phyloP scores from a whole-genome alignment of 208 protist genomes.

The Trypanosoma brucei region DNA sequence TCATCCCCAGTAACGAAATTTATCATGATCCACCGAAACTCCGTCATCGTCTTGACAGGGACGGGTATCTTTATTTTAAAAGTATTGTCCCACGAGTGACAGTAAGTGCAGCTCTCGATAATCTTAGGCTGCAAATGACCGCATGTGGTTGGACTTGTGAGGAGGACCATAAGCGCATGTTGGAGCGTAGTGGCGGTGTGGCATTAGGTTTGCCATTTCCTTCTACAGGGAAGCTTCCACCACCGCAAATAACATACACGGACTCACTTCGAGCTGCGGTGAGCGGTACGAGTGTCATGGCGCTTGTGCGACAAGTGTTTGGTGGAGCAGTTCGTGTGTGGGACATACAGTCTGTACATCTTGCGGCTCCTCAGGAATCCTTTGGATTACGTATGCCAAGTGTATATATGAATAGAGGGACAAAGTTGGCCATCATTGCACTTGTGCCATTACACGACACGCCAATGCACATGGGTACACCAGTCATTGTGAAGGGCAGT shows the following conservation, averaged over 20 bases:
- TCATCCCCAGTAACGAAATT: slow-evolving; percentile 81
- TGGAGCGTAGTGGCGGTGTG: slow-evolving; percentile 45
- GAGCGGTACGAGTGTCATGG: slow-evolving; percentile 79
- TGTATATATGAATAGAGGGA: slow-evolving; percentile 74
- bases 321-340: slow-evolving; percentile 53
- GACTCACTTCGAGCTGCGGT: slow-evolving; percentile 58
- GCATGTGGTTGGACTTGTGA: slow-evolving; percentile 52
- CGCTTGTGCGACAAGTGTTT: slow-evolving; percentile 80
- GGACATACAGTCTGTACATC: slow-evolving; percentile 66
- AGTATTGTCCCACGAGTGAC: slow-evolving; percentile 62
- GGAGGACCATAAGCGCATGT: slow-evolving; percentile 37
- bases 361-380: slow-evolving; percentile 55
- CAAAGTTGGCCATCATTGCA: slow-evolving; percentile 69
- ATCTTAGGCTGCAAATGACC: slow-evolving; percentile 64
- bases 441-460: slow-evolving; percentile 80
- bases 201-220: slow-evolving; percentile 70
- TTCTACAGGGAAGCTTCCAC: slow-evolving; percentile 36
- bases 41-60: slow-evolving; percentile 69
- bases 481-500: slow-evolving; percentile 68
- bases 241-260: slow-evolving; percentile 51
- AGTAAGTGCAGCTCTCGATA: slow-evolving; percentile 49
- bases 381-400: slow-evolving; percentile 75
- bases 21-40: slow-evolving; percentile 83
- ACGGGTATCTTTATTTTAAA: slow-evolving; percentile 87
- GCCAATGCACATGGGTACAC: slow-evolving; percentile 69